Evolutionary conservation across 805 yeast genomes (phyloP).

Genomic region (Candida nitratophila): DNA sequence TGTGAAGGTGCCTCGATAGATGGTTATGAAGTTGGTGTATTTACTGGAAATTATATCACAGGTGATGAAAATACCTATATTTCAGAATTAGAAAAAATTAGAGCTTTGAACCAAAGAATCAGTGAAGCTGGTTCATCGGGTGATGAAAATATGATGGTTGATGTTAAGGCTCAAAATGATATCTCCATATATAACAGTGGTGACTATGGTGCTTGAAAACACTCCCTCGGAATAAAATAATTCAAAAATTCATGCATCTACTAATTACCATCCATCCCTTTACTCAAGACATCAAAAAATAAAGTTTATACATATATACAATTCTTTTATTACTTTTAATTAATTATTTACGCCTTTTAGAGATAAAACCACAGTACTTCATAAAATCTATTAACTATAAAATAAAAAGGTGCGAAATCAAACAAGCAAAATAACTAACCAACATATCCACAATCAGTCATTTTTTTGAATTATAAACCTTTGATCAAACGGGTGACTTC

Average conservation of each 20-base stretch:
- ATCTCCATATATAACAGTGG: constrained; percentile 52
- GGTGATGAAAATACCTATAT: constrained; percentile 83
- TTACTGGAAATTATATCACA: constrained; percentile 92
- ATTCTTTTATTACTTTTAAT: neutral
- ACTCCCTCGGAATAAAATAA: too few species aligned
- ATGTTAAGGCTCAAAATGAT: constrained; percentile 73
- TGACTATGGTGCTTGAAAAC: constrained; percentile 30
- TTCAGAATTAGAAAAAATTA: constrained; percentile 70
- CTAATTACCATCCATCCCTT: too few species aligned
- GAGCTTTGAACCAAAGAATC: constrained; percentile 68
- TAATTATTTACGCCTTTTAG: neutral
- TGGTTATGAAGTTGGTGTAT: constrained; percentile 92
- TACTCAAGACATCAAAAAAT: neutral
- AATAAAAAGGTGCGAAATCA: too few species aligned
- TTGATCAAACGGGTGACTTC: constrained; percentile 58
- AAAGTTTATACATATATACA: neutral
- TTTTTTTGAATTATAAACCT: too few species aligned
- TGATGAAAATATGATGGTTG: constrained; percentile 32
- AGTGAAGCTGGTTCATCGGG: constrained; percentile 33
- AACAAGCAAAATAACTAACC: too few species aligned
- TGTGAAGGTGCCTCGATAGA: constrained; percentile 29
- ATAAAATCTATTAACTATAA: too few species aligned
- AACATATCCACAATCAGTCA: too few species aligned
- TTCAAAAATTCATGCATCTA: too few species aligned
- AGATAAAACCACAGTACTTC: too few species aligned